Evolutionary conservation across 192 early-diverging fungal species (phyloP).

Genomic region (Backusella australiensis): DNA sequence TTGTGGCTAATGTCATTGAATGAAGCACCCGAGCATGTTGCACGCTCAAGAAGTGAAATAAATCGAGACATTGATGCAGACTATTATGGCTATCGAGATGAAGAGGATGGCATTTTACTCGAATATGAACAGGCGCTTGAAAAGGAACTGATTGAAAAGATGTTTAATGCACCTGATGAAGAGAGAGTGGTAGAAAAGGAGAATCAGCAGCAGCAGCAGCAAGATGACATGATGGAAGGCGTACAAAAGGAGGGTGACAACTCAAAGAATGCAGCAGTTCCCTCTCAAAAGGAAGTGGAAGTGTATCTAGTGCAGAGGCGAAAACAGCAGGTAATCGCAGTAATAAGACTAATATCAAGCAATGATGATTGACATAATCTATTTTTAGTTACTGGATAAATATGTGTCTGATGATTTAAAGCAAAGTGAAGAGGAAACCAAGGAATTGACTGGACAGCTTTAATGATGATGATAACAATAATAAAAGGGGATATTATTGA

Average conservation of each 20-base stretch:
- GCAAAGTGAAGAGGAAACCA: conserved; percentile 31
- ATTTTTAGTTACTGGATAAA: conserved; percentile 38
- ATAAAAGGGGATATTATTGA: background rate
- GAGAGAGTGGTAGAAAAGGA: conserved; percentile 7
- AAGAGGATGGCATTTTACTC: conserved; percentile 80
- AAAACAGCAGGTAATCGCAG: conserved; percentile 55
- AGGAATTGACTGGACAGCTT: conserved; percentile 25
- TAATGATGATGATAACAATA: background rate
- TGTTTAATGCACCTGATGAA: conserved; percentile 9
- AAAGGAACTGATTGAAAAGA: conserved; percentile 30
- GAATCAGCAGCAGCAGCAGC: background rate
- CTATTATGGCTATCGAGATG: conserved; percentile 95
- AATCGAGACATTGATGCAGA: conserved; percentile 82
- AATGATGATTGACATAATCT: background rate
- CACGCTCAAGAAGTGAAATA: conserved; percentile 68
- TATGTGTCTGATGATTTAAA: conserved; percentile 43
- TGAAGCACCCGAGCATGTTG: conserved; percentile 41
- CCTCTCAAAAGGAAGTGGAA: conserved; percentile 72
- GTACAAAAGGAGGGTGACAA: conserved; percentile 25
- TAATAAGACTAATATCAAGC: too few species aligned
- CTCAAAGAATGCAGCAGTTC: conserved; percentile 50
- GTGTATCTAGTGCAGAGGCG: conserved; percentile 68
- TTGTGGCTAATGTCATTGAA: background rate
- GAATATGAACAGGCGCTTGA: conserved; percentile 74
- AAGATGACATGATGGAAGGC: background rate